Evolutionary conservation across 192 early-diverging fungal species (phyloP).

Genomic region (Phycomyces nitens): DNA sequence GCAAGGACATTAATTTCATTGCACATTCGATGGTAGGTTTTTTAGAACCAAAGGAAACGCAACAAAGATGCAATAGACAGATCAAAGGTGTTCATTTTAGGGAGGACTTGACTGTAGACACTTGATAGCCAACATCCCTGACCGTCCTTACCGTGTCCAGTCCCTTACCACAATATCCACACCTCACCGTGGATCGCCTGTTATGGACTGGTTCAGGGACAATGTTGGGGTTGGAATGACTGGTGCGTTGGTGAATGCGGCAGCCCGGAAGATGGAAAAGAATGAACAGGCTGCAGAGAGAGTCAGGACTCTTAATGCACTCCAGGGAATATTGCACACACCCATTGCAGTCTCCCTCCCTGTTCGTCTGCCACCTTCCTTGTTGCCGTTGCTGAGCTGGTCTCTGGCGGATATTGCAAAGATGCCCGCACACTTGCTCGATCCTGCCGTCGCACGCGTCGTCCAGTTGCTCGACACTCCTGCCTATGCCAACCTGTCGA

Average conservation of each 20-base stretch:
- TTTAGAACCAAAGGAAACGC: constrained; percentile 3
- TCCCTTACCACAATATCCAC: constrained; percentile 92
- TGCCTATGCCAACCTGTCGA: constrained; percentile 88
- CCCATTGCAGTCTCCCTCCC: background rate
- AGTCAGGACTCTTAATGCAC: background rate
- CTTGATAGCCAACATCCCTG: constrained; percentile 77
- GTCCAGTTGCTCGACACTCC: constrained; percentile 74
- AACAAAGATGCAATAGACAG: background rate
- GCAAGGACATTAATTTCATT: constrained; percentile 75
- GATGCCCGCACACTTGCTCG: constrained; percentile 14
- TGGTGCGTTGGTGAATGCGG: constrained; percentile 29
- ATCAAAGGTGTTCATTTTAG: constrained; percentile 43
- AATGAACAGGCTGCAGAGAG: constrained; percentile 1
- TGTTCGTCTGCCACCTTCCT: background rate
- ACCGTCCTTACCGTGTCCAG: constrained; percentile 64
- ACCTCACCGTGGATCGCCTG: constrained; percentile 87
- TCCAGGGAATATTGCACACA: background rate
- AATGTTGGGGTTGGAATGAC: constrained; percentile 76
- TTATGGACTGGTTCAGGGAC: constrained; percentile 95
- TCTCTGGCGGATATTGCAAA: constrained; percentile 11
- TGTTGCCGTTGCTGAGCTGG: background rate
- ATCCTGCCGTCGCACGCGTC: constrained; percentile 26
- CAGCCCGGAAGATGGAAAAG: constrained; percentile 6
- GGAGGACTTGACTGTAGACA: constrained; percentile 94
- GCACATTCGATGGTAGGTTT: constrained; percentile 86